Evolutionary conservation across 352 stramenopile genomes (phyloP).

Genomic region (Pythium utonaiense): DNA sequence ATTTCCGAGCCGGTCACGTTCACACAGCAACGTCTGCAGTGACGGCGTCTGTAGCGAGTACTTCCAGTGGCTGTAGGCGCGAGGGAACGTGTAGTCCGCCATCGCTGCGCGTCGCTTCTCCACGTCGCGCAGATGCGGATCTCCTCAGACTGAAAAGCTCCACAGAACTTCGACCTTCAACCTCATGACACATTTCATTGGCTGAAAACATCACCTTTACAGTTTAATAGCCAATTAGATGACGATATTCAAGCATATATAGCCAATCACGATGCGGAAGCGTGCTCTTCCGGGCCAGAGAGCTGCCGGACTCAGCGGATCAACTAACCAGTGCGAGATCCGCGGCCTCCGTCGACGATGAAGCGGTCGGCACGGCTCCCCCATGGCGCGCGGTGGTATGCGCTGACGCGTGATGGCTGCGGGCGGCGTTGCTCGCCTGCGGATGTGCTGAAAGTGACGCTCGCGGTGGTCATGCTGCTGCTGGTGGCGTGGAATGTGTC

Average conservation of each 20-base stretch:
- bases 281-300: not conserved
- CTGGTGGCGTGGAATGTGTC: slow-evolving; percentile 61
- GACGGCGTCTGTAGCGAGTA: slow-evolving; percentile 17
- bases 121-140: too few species aligned
- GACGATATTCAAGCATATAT: not conserved
- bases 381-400: slow-evolving; percentile 24
- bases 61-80: slow-evolving; percentile 30
- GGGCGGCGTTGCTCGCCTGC: slow-evolving; percentile 1
- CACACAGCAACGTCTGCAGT: slow-evolving; percentile 31
- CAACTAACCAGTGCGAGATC: too few species aligned
- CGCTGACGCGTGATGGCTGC: slow-evolving; percentile 4
- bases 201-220: slow-evolving; percentile 1
- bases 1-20: slow-evolving; percentile 57
- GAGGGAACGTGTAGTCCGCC: not conserved
- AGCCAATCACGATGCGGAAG: not conserved
- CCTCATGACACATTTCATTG: slow-evolving; percentile 1
- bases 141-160: not conserved
- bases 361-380: slow-evolving; percentile 18
- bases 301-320: not conserved
- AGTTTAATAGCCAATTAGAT: slow-evolving; percentile 2
- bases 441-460: slow-evolving; percentile 27
- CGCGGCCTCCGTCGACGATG: not conserved
- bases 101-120: too few species aligned
- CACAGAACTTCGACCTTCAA: slow-evolving; percentile 17
- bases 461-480: slow-evolving; percentile 26